Percentiles rank a stretch among this genome's conserved stretches.
Evolutionary conservation across 1,284 basidiomycete genomes (phyloP).

Genomic region (Pseudomicrostroma phylloplanum): DNA sequence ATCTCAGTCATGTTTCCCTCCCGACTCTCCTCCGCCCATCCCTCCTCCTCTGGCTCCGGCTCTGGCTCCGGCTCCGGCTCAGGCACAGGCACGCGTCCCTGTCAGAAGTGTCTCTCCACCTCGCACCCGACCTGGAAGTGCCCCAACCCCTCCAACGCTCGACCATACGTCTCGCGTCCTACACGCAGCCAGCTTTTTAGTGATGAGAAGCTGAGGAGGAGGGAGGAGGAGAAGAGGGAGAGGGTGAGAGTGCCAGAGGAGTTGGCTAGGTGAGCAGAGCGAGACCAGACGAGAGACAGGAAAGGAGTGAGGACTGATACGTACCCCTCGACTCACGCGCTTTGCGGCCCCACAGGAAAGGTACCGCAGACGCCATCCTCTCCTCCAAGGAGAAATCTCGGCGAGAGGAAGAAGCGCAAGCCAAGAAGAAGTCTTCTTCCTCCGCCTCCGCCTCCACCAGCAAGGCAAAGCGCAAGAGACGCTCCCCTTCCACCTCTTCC

Average conservation of each 20-base stretch:
- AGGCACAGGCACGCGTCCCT: too few relatives aligned
- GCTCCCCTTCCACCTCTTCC: neutral
- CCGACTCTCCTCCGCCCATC: too few relatives aligned
- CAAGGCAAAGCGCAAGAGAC: neutral
- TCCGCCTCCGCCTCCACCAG: neutral
- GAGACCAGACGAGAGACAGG: neutral
- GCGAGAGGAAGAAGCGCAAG: neutral
- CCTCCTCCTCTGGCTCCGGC: too few relatives aligned
- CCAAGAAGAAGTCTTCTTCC: neutral
- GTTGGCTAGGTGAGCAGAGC: neutral
- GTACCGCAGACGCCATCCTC: neutral
- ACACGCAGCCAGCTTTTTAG: neutral
- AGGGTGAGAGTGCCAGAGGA: conserved; percentile 1
- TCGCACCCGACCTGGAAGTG: too few relatives aligned
- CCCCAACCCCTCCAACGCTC: neutral
- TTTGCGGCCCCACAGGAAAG: neutral
- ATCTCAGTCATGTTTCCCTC: too few relatives aligned
- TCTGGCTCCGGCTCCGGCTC: too few relatives aligned
- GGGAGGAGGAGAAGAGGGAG: conserved; percentile 3
- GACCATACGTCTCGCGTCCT: conserved; percentile 1
- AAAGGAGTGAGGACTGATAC: neutral
- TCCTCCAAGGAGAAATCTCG: neutral
- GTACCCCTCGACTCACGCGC: neutral
- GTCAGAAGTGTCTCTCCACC: too few relatives aligned
- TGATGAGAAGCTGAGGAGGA: conserved; percentile 2